These are phyloP conservation scores for Vaccinium corymbosum DNA, from an alignment of 148 eudicot genomes.

Conservation along the genomic window DNA sequence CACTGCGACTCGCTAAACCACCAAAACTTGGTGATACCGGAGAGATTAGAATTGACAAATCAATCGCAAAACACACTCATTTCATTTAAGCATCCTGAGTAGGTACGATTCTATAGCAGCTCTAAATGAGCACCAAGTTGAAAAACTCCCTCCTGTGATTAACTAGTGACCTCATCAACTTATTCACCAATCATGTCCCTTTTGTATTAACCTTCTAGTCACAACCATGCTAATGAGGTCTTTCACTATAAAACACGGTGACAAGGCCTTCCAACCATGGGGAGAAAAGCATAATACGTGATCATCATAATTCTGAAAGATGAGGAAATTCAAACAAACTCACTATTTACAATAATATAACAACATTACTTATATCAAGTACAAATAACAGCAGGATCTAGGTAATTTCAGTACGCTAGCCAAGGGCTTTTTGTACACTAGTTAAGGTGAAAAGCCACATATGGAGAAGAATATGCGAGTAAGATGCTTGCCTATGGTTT, in stretches of 20 bases:
- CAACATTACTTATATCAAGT: neutral
- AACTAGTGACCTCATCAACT: neutral
- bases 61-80: neutral
- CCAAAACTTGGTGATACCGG: neutral
- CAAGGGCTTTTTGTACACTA: constrained; percentile 27
- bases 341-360: constrained; percentile 27
- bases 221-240: constrained; percentile 5
- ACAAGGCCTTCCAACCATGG: neutral
- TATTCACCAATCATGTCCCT: neutral
- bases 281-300: neutral
- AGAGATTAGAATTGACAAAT: neutral
- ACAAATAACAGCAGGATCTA: constrained; percentile 6
- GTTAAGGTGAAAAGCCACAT: neutral
- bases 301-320: neutral
- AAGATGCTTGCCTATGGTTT: constrained; percentile 28
- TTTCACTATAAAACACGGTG: neutral
- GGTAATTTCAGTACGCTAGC: constrained; percentile 11
- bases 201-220: neutral
- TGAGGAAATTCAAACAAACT: constrained; percentile 5
- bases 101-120: neutral
- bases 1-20: neutral
- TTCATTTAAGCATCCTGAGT: constrained; percentile 8
- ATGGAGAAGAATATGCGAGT: neutral
- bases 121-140: neutral
- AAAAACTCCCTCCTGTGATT: neutral